Evolutionary conservation across 2,329 filamentous ascomycete genomes (phyloP), one percentile per base, ranked within the genome.

Genomic region (Pyricularia grisea): DNA sequence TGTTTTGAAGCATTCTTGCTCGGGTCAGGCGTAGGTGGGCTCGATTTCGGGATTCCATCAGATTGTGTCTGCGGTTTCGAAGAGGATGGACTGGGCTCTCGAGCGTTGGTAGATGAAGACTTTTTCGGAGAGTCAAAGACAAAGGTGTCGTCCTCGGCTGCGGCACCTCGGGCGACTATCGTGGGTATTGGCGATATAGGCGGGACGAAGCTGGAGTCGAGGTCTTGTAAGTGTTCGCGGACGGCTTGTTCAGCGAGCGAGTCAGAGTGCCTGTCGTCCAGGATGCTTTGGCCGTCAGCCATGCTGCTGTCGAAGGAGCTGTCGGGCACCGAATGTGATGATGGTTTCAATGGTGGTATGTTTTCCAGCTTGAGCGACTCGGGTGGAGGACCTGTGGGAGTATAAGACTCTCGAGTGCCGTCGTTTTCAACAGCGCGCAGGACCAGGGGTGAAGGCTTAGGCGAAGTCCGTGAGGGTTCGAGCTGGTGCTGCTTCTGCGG

Each of bases 161-260:
- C 14, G 20, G 60, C 27, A 66, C 82, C 85, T 71, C 79, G 79
- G 42, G 80, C 78, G 11, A 80, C 77, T 67, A 82, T 79, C 33
- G 79, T 79, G 50, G 81, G 81, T 65, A 88, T 82, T 14, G 87
- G 87, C 9, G 87, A 89, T 6, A 85, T 75, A 6, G 83, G 82
- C 1, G 85, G 84, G 68, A 88, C 75, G 74, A 90, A 90, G 78
- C 88, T 90, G 42, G 88, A 90, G 74, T 90, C 88, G 71, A 89
- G 83, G 73, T 90, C 88, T 73, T 85, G 82, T 25, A 90, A 76
- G 74, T 89, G 87, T 69, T 83, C 82, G 71, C 83, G 81, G 25
- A 88, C 81, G 63, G 81, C 81, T 65, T 83, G 81, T 72, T 87
- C 85, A 63, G 82, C 83, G 60, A 63, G 14, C 3, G 84, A 85